Conservation (phyloP, 176 grass and related monocot species). For the Tillandsia fasciculata region DNA sequence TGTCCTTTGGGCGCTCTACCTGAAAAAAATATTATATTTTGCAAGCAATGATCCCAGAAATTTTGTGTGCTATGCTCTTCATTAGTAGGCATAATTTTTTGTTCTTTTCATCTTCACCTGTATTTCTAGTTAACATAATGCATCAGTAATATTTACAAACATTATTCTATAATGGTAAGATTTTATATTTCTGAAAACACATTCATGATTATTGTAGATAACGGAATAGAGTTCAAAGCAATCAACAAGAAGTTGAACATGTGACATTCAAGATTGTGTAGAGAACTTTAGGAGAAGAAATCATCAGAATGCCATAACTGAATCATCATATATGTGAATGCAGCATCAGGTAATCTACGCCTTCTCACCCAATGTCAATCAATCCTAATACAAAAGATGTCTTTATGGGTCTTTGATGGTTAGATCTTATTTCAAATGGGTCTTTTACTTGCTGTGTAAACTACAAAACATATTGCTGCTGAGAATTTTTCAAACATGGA, state of each 20-base stretch:
- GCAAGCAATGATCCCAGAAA: neutral
- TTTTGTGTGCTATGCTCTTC: neutral
- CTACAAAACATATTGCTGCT: too few species aligned
- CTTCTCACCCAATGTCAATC: neutral
- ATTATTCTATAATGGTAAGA: neutral
- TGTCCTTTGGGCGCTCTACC: conserved; percentile 19
- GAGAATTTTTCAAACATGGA: too few species aligned
- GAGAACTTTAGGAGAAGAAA: neutral
- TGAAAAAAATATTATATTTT: neutral
- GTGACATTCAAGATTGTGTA: too few species aligned
- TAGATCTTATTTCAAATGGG: neutral
- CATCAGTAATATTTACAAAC: neutral
- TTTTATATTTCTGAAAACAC: too few species aligned
- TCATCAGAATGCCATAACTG: neutral
- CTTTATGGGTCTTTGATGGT: neutral
- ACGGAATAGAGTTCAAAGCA: too few species aligned
- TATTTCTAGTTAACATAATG: neutral
- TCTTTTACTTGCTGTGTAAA: neutral
- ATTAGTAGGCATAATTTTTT: neutral
- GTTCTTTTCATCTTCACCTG: neutral
- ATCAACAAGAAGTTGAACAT: too few species aligned
- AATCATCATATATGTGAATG: neutral
- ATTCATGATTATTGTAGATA: too few species aligned
- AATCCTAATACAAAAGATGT: neutral
- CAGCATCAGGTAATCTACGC: neutral